Evolutionary conservation across 441 rosid genomes (phyloP), one percentile per base, ranked within the genome.

Genomic region (Erodium trifolium): DNA sequence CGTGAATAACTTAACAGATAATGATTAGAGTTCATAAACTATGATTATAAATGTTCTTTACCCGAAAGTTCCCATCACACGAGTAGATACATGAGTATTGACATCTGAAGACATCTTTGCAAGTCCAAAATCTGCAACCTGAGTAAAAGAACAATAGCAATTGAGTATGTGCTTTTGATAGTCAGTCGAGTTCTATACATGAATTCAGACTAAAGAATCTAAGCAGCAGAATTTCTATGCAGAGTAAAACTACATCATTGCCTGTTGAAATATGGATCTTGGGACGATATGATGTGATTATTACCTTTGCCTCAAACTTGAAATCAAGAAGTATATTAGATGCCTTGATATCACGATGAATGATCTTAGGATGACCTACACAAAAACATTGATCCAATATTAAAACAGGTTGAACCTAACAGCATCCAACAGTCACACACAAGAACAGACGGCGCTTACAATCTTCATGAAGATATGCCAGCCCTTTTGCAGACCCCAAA

Each of bases 51-150:
- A 45, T 73, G 2, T 10, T 66, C 84, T 82, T 6, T 86, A 91
- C 99, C 99, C 99, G 68, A 94, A 92, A 55, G 99, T 94, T 71
- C 99, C 99, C 99, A 92, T 92, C 74, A 94, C 98, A 5, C 99
- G 79, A 9, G 99, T 94, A 41, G 99, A 94, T 67, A 94, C 92
- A 75, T 94, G 99, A 67, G 99, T 94, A 72, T 90, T 86, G 71
- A 80, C 77, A 73, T 90, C 99, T 55, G 96, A 88, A 74, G 93
- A 68, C 45, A 88, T 70, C 81, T 94, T 94, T 41, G 99, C 98
- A 1, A 94, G 89, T 70, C 99, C 98, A 84, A 94, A 94, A 80
- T 92, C 99, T 43, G 98, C 94, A 82, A 92, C 99, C 98, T 94
- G 75, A 72, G 45, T 4, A 16, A 55, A 55, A 55, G 62, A 17